A percentile compares a stretch with the other conserved stretches of the same genome.
Evolutionary conservation across 2,329 filamentous ascomycete genomes (phyloP).

Genomic region (Cylindrodendrum hubeiense): DNA sequence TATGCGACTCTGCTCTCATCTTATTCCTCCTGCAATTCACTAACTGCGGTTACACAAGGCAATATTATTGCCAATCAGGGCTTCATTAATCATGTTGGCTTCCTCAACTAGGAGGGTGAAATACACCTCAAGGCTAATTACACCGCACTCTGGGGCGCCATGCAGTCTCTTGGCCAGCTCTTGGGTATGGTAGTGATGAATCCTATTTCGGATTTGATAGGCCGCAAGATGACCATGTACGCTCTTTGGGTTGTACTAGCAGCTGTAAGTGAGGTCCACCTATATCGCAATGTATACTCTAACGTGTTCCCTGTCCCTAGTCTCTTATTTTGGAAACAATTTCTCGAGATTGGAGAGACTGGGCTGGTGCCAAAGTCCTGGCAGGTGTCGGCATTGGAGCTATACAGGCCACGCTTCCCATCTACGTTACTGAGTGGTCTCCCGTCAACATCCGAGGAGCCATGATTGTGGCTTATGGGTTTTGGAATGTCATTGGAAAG

Average conservation of each 20-base stretch:
- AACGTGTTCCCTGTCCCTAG: too few relatives aligned
- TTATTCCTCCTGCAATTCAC: too few relatives aligned
- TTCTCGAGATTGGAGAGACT: constrained; percentile 14
- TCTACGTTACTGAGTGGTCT: constrained; percentile 28
- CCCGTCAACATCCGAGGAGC: constrained; percentile 27
- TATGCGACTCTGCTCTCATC: too few relatives aligned
- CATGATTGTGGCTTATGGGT: constrained; percentile 24
- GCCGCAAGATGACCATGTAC: constrained; percentile 23
- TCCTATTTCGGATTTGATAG: constrained; percentile 19
- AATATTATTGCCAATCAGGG: constrained; percentile 29
- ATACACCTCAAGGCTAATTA: constrained; percentile 22
- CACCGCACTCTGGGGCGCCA: constrained; percentile 24
- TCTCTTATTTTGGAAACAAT: constrained; percentile 1
- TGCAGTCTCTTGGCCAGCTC: constrained; percentile 27
- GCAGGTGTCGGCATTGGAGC: constrained; percentile 22
- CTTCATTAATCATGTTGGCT: constrained; percentile 25
- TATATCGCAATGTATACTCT: too few relatives aligned
- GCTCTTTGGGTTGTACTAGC: constrained; percentile 11
- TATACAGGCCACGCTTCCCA: constrained; percentile 20
- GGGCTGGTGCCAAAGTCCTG: constrained; percentile 19
- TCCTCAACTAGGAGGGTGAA: constrained; percentile 9
- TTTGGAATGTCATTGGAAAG: constrained; percentile 28
- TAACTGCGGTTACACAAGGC: too few relatives aligned
- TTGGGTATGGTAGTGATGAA: constrained; percentile 21
- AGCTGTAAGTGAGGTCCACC: too few relatives aligned